Evolutionary conservation across 148 eudicot species (phyloP), one percentile per base, ranked within the genome.

Genomic region (Fagopyrum homotropicum): DNA sequence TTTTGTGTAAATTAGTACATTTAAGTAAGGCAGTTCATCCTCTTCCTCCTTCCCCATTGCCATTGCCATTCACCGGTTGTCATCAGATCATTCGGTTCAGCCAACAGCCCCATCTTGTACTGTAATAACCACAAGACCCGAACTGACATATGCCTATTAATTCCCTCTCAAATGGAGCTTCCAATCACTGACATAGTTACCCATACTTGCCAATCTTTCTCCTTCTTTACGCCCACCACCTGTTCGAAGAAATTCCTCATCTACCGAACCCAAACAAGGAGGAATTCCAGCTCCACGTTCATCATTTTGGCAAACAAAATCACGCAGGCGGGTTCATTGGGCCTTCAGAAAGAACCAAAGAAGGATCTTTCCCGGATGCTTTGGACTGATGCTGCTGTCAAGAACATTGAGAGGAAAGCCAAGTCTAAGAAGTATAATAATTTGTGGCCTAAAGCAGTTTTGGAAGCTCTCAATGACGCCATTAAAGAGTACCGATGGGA

Each of bases 381-480:
- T 48, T 84, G 97, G 81, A 87, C 92, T 5, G 91, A 93, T 71
- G 89, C 97, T 4, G 92, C 98, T 57, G 82, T 91, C 74, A 72
- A 81, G 79, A 86, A 80, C 48, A 80, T 93, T 61, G 89, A 86
- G 76, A 82, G 80, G 57, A 93, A 93, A 84, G 85, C 95, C 0
- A 81, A 81, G 59, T 88, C 90, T 1, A 78, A 70, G 5, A 91
- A 91, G 85, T 83, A 89, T 81, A 85, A 75, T 16, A 83, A 77
- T 64, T 85, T 91, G 56, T 91, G 83, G 86, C 95, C 97, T 0
- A 93, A 93, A 81, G 85, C 95, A 30, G 87, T 93, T 71, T 77
- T 93, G 79, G 97, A 93, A 71, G 91, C 97, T 73, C 75, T 93
- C 29, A 83, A 85, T 63, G 85, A 89, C 7, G 95, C 26, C 26